Evolutionary conservation across 202 grass and related monocot species (phyloP), one percentile per base, ranked within the genome.

Genomic region (Cymbopogon flexuosus): DNA sequence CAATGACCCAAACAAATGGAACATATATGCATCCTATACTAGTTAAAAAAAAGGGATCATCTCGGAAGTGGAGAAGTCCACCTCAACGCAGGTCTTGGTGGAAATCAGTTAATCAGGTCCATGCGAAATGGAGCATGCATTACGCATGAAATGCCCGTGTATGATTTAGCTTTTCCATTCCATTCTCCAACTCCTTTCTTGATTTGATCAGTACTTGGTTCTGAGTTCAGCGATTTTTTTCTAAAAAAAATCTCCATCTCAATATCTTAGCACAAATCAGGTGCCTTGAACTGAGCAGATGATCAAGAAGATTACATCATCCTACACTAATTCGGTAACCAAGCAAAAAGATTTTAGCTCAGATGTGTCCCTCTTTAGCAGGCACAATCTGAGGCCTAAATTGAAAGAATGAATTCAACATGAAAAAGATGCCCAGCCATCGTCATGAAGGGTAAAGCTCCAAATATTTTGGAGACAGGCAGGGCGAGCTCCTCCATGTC

Each of bases 401-500:
- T 67, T 87, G 57, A 37, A 76, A 54, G 31, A 84, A 83, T 76
- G 72, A 87, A 89, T 81, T 81, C n/a, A 67, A 72, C 57, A 88
- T 16, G 13, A 33, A 63, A 76, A 18, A 31, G 3, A n/a, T 10
- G 6, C 63, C 56, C 19, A 1, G 37, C 37, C 47, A 41, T 89
- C 23, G 22, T 85, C 59, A 90, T 13, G 46, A 93, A 19, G 92
- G 96, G 87, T 95, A 96, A 61, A 93, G 88, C 63, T 68, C 80
- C 61, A 85, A 81, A 75, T 90, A 85, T n/a, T 46, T 87, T 19
- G 92, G 88, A 52, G 91, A 87, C 34, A 96, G 58, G 76, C 96
- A 96, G 1, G 92, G 87, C 6, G 86, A 95, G 76, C 35, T 86
- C 84, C 81, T 88, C 92, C 92, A 99, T 4, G 84, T 72, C 79